Percentiles rank a stretch among this genome's conserved stretches.
Conservation (phyloP, 805 yeast genomes). For the Ogataea ramenticola region DNA sequence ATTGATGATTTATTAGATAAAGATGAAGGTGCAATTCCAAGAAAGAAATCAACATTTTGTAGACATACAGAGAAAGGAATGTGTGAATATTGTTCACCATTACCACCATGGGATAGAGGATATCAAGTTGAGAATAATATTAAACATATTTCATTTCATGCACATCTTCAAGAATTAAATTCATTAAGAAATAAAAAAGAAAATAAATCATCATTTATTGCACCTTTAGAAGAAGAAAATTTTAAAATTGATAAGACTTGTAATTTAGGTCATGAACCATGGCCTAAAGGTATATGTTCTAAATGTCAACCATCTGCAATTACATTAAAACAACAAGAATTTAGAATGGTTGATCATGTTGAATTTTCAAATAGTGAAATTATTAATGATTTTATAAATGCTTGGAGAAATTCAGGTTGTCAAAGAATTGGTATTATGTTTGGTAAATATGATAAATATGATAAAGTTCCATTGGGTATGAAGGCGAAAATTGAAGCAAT, state of each 20-base stretch:
- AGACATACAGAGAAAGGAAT: slow-evolving; percentile 89
- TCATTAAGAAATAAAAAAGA: slow-evolving; percentile 57
- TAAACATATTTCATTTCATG: slow-evolving; percentile 84
- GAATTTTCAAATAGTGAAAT: slow-evolving; percentile 74
- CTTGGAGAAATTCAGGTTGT: slow-evolving; percentile 84
- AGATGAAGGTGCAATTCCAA: slow-evolving; percentile 63
- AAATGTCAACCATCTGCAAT: slow-evolving; percentile 96
- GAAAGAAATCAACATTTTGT: slow-evolving; percentile 60
- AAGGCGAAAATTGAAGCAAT: slow-evolving; percentile 93
- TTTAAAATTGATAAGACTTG: slow-evolving; percentile 62
- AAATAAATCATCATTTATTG: slow-evolving; percentile 59
- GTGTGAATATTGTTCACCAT: slow-evolving; percentile 96
- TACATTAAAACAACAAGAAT: slow-evolving; percentile 81
- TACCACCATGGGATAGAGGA: slow-evolving; percentile 88
- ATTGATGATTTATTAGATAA: slow-evolving; percentile 63
- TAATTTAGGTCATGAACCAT: slow-evolving; percentile 78
- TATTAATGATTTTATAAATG: slow-evolving; percentile 76
- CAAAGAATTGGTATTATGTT: slow-evolving; percentile 84
- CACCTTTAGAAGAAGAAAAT: slow-evolving; percentile 70
- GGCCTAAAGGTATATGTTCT: slow-evolving; percentile 93
- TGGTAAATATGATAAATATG: slow-evolving; percentile 75
- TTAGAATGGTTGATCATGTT: slow-evolving; percentile 96
- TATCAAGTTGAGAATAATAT: slow-evolving; percentile 70
- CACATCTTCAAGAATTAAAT: slow-evolving; percentile 68
- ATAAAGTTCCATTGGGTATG: slow-evolving; percentile 83